phyloP scores from a whole-genome alignment of 202 grass and related monocot genomes.

The Hordeum pubiflorum region DNA sequence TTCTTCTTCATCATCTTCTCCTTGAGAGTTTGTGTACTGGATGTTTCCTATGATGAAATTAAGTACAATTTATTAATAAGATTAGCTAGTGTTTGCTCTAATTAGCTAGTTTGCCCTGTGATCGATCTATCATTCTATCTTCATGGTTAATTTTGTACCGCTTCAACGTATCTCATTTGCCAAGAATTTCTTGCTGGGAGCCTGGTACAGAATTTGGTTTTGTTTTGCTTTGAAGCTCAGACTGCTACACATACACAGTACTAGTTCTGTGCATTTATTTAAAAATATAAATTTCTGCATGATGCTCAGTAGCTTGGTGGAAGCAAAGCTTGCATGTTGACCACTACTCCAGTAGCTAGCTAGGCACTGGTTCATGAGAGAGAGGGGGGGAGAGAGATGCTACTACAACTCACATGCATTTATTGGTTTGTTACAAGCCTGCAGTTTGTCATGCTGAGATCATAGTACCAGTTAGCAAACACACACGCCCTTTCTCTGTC shows the following conservation, averaged over 20 bases:
- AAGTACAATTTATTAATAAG: slow-evolving; percentile 41
- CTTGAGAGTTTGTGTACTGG: background rate
- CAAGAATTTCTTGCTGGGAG: background rate
- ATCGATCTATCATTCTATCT: background rate
- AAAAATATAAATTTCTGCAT: background rate
- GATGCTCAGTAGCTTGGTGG: slow-evolving; percentile 16
- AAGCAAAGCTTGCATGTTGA: slow-evolving; percentile 29
- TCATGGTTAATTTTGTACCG: background rate
- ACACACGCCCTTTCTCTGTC: background rate
- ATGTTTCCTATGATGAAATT: slow-evolving; percentile 23
- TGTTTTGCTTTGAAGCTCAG: background rate
- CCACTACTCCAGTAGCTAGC: slow-evolving; percentile 2
- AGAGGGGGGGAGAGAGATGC: background rate
- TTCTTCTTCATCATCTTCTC: background rate
- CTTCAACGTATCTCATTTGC: background rate
- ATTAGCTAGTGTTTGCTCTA: slow-evolving; percentile 37
- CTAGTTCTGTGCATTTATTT: background rate
- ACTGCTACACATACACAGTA: background rate
- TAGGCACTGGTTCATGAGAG: background rate
- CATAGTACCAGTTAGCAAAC: background rate
- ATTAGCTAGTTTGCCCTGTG: background rate
- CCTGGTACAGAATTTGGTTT: background rate
- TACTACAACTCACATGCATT: slow-evolving; percentile 5
- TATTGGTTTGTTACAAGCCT: slow-evolving; percentile 12
- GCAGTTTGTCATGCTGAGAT: slow-evolving; percentile 24